phyloP scores from a whole-genome alignment of 176 grass and related monocot species.

The Zoysia japonica region DNA sequence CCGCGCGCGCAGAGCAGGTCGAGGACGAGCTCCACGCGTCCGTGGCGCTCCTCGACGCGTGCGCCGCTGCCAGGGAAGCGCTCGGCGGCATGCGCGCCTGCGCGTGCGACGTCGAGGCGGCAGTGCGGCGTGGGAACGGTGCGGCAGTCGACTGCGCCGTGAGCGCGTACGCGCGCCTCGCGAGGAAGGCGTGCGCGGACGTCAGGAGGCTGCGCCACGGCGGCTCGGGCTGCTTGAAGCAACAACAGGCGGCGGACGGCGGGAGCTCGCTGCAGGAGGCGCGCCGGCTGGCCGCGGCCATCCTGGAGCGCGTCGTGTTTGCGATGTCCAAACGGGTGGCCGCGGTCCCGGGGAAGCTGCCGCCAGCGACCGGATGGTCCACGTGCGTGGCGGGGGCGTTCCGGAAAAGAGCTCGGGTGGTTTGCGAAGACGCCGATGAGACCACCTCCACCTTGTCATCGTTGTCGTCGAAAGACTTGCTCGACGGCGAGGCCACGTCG shows the following conservation, averaged over 20 bases:
- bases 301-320: slow-evolving; percentile 35
- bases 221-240: not conserved
- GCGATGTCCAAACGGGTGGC: slow-evolving; percentile 29
- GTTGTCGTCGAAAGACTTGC: slow-evolving; percentile 25
- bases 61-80: slow-evolving; percentile 41
- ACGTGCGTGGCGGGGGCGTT: slow-evolving; percentile 47
- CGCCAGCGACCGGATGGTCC: slow-evolving; percentile 27
- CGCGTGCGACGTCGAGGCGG: slow-evolving; percentile 34
- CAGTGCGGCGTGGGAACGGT: slow-evolving; percentile 35
- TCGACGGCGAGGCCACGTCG: slow-evolving; percentile 13
- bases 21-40: slow-evolving; percentile 52
- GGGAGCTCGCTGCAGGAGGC: slow-evolving; percentile 35
- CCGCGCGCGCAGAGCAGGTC: slow-evolving; percentile 17
- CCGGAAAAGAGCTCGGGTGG: slow-evolving; percentile 38
- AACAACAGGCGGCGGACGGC: not conserved
- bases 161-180: slow-evolving; percentile 16
- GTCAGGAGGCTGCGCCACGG: slow-evolving; percentile 25
- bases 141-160: slow-evolving; percentile 13
- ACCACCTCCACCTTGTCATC: not conserved
- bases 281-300: slow-evolving; percentile 19
- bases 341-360: not conserved
- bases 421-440: slow-evolving; percentile 32
- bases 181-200: slow-evolving; percentile 30
- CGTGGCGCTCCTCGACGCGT: slow-evolving; percentile 45
- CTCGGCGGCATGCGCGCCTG: slow-evolving; percentile 37